phyloP scores from a whole-genome alignment of 116 monocot species.

The Phalaenopsis hybrid region DNA sequence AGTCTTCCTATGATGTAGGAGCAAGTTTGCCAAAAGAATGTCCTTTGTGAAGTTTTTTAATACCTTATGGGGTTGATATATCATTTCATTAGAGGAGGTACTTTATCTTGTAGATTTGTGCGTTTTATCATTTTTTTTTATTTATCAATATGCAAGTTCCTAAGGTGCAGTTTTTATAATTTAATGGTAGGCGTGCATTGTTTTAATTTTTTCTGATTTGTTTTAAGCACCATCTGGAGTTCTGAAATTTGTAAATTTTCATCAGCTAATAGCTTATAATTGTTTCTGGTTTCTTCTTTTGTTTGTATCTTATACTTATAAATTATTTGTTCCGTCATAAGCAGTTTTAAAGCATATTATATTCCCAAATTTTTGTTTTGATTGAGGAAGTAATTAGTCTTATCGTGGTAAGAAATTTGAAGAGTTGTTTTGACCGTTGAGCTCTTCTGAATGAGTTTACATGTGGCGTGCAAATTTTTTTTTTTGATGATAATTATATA shows the following conservation, averaged over 20 bases:
- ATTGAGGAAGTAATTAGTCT: neutral
- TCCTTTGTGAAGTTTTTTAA: neutral
- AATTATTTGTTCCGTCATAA: neutral
- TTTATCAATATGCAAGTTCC: neutral
- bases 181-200: neutral
- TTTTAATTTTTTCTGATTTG: neutral
- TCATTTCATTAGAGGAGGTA: neutral
- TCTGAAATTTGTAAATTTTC: neutral
- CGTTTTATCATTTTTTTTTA: neutral
- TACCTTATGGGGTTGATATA: neutral
- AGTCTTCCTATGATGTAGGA: neutral
- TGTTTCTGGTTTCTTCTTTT: neutral
- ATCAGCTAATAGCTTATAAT: neutral
- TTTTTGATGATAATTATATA: too few species aligned
- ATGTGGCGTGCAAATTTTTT: too few species aligned
- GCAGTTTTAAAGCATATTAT: neutral
- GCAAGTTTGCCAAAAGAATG: neutral
- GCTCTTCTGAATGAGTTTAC: too few species aligned
- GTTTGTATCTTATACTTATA: neutral
- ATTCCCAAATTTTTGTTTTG: neutral
- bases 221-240: neutral
- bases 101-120: neutral
- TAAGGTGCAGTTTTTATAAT: neutral
- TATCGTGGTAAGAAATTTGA: neutral
- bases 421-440: too few species aligned